Percentiles rank a stretch among this genome's conserved stretches.
Conservation (phyloP, 108 stramenopile genomes). For the Cylindrotheca closterium region DNA sequence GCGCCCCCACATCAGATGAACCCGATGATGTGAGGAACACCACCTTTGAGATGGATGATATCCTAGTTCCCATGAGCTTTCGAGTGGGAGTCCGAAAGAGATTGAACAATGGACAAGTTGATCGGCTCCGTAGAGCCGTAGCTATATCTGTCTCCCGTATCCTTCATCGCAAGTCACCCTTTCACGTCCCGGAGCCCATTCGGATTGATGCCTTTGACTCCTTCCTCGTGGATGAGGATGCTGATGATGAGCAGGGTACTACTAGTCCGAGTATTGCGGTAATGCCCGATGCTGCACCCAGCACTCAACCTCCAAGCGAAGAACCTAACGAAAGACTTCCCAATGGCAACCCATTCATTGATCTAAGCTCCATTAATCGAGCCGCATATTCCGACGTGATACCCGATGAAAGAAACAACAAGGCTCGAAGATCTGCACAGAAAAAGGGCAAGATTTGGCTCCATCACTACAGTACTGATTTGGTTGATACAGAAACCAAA, state of each 20-base stretch:
- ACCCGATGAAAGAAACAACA: neutral
- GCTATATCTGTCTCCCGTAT: neutral
- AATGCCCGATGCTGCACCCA: neutral
- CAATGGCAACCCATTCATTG: neutral
- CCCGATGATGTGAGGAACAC: too few species aligned
- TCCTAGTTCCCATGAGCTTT: neutral
- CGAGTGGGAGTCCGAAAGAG: neutral
- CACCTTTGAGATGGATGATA: neutral
- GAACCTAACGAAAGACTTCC: neutral
- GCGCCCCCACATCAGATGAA: too few species aligned
- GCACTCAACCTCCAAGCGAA: neutral
- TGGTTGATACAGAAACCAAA: neutral
- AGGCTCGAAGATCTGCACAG: neutral
- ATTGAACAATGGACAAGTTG: neutral
- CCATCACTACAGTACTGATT: neutral
- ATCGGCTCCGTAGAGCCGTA: neutral
- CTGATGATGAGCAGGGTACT: neutral
- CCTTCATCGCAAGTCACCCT: conserved; percentile 9
- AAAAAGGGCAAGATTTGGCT: neutral
- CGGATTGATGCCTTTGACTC: neutral
- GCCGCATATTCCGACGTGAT: neutral
- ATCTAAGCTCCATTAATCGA: neutral
- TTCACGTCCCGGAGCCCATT: conserved; percentile 3
- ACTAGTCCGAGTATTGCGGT: neutral
- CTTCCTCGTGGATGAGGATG: neutral